Evolutionary conservation across 306 rosid genomes (phyloP), one percentile per base, ranked within the genome.

Genomic region (Vigna reflexopilosa): DNA sequence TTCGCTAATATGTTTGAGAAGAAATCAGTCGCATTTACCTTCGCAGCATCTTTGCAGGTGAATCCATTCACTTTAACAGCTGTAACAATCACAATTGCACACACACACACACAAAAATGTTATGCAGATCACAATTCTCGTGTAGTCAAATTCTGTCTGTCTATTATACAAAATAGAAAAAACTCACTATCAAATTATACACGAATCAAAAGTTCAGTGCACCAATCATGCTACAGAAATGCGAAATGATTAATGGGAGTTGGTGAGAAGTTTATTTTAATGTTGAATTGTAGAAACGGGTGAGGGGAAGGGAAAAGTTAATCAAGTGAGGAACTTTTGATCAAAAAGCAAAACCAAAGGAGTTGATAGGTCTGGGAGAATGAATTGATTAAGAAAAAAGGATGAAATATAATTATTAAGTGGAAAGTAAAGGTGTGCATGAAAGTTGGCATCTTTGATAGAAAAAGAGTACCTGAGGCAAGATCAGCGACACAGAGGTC

Each of bases 401-500:
- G 40, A 73, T 48, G 13, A 79, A 70, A 71, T 49, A 2, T 38
- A 57, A 65, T 75, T 68, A 74, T 70, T 79, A 67, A 42, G 63
- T 42, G 11, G 70, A 81, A 77, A 42, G 68, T 59, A 24, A 6
- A 15, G 44, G 26, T 5, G 45, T 45, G 40, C 49, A 67, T 81
- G 50, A 45, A 45, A 42, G 47, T 9, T 42, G 10, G 4, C 32
- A 28, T 28, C 32, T 28, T 28, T 28, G 22, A 17, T 50, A 26
- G 3, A 28, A 83, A 68, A 69, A 7, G 4, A 19, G 32, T 84
- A 95, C 98, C 89, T 0, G 98, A 87, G 57, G 78, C 4, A 76
- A 84, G 89, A 87, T 92, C 92, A 17, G 98, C 98, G 0, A 92
- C 96, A 52, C 98, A 95, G 12, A 94, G 70, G 67, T 95, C 98